Base-by-base conservation (phyloP, 495 filamentous ascomycete species). In the Penicillium canescens region DNA sequence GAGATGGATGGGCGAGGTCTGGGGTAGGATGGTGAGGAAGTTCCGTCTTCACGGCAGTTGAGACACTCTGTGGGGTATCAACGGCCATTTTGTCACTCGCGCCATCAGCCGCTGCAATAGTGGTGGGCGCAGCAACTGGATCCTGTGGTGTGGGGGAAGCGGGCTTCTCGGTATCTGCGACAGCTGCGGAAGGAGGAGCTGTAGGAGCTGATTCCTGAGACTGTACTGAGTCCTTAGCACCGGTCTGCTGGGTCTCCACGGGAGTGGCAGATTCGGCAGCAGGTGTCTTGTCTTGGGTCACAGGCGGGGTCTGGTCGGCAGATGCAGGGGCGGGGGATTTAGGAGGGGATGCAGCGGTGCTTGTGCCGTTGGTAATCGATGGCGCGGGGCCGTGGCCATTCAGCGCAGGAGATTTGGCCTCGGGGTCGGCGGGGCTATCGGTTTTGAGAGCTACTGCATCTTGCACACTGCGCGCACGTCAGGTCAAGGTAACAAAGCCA, bases 1-100 rank as follows among this genome's bases (percentile, higher is more conserved):
- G 42, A 6, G 52, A 33, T 16, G 46, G 24, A 43, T 56, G 39
- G 13, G 56, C 34, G 9, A 42, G 14, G 33, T 54, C 54, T 1
- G 60, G 52, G 11, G 55, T 60, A 31, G 69, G 66, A 50, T 73
- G 71, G 42, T 72, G 72, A 21, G 73, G 73, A 45, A 73, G 65
- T 39, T 72, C 66, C 7, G 64, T 66, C 42, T 67, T 68, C 36
- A 60, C 55, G 7, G 62, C 26, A 20, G 51, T 39, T 23, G 54
- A 42, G 8, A 38, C 33, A 24, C 63, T 55, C 47, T 46, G 47
- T 0, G 61, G 36, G 7, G 47, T 41, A 34, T 62, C 61, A 11
- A 65, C 49, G 9, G 52, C 54, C 54, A 68, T 65, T 18, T 31
- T 42, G 31, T 62, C 60, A 14, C 20, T 42, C 7, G 50, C 11